Conservation (phyloP, 2,329 filamentous ascomycete genomes). For the Sphaceloma murrayae region DNA sequence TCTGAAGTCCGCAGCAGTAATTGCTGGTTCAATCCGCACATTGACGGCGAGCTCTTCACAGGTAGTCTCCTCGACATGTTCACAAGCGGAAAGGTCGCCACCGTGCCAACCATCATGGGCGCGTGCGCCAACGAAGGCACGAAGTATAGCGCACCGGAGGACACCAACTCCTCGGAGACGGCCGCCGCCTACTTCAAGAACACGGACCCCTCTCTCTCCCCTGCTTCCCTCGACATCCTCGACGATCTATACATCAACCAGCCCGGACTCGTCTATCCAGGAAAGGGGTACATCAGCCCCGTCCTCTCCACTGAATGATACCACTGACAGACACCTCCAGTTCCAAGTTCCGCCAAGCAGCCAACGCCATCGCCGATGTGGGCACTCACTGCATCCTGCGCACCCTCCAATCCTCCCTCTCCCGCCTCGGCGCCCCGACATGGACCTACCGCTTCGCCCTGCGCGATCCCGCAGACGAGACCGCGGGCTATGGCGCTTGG, state of each 20-base stretch:
- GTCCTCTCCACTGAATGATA: background rate
- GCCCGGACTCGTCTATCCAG: background rate
- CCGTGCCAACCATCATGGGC: background rate
- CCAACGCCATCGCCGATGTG: background rate
- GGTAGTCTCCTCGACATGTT: background rate
- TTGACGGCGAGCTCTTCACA: background rate
- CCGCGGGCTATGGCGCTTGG: background rate
- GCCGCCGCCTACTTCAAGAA: background rate
- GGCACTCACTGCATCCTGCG: background rate
- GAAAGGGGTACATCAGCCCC: background rate
- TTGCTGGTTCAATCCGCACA: background rate
- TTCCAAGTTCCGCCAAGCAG: background rate
- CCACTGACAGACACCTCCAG: background rate
- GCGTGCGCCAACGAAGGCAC: background rate
- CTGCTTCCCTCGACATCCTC: background rate
- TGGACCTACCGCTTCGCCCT: background rate
- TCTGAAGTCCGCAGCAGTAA: background rate
- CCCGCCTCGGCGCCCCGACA: background rate
- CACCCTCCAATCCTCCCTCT: background rate
- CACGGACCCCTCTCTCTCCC: background rate
- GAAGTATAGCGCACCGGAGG: background rate
- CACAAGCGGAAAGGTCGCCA: background rate
- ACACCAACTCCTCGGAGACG: background rate
- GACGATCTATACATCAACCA: background rate
- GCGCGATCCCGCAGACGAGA: background rate